Evolutionary conservation across 257 asterid species (phyloP).

Genomic region (Solanum dulcamara): DNA sequence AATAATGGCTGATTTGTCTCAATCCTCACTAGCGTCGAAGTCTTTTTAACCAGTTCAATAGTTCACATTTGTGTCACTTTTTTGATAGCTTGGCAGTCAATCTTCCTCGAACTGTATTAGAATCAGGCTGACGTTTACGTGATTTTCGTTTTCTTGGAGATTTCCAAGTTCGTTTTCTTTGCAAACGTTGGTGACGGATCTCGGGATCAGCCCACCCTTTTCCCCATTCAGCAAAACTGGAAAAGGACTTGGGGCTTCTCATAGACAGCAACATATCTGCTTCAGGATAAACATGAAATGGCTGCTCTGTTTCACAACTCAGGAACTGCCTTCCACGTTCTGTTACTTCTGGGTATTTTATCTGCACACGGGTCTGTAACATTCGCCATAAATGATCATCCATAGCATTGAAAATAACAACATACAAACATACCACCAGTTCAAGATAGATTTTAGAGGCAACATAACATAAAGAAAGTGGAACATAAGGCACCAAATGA

Average conservation of each 20-base stretch:
- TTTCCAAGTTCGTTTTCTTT: slow-evolving; percentile 14
- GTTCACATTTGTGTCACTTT: not conserved
- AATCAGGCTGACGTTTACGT: slow-evolving; percentile 15
- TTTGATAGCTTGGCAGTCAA: slow-evolving; percentile 48
- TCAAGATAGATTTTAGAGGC: not conserved
- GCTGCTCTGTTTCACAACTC: slow-evolving; percentile 20
- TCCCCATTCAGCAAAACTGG: slow-evolving; percentile 71
- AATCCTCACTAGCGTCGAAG: not conserved
- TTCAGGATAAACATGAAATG: slow-evolving; percentile 49
- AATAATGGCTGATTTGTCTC: not conserved
- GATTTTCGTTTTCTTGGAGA: slow-evolving; percentile 29
- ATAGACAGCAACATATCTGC: slow-evolving; percentile 63
- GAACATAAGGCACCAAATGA: not conserved
- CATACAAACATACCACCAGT: not conserved
- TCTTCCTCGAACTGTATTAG: slow-evolving; percentile 60
- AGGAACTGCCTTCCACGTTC: slow-evolving; percentile 32
- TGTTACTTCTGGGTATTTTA: slow-evolving; percentile 47
- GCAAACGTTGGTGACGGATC: slow-evolving; percentile 57
- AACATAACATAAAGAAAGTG: not conserved
- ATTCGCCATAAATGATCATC: not conserved
- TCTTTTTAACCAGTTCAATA: not conserved
- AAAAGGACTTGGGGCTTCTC: slow-evolving; percentile 25
- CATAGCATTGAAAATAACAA: not conserved
- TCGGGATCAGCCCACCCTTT: slow-evolving; percentile 88
- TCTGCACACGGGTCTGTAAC: slow-evolving; percentile 48